Conservation (phyloP, 2,329 filamentous ascomycete species). For the Cyanodermella asteris region DNA sequence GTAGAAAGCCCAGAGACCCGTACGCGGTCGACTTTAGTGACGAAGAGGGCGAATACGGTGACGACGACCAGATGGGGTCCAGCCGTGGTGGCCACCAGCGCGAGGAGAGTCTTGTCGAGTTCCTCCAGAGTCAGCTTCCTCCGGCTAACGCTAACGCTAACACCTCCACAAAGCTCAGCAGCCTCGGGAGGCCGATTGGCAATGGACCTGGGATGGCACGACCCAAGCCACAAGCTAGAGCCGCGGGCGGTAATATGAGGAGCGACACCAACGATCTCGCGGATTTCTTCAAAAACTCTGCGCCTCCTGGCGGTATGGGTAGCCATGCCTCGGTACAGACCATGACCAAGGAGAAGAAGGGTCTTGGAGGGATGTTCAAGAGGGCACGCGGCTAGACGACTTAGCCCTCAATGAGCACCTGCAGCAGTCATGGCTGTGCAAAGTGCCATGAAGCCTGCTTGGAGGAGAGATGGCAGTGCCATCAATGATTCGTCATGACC, state of each 20-base stretch:
- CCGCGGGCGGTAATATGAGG: constrained; percentile 9
- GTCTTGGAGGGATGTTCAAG: constrained; percentile 18
- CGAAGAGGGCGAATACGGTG: too few relatives aligned
- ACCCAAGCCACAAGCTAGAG: constrained; percentile 4
- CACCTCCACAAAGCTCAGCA: constrained; percentile 12
- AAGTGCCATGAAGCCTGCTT: too few relatives aligned
- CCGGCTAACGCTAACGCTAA: constrained; percentile 13
- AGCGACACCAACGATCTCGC: constrained; percentile 44
- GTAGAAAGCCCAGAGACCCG: constrained; percentile 60
- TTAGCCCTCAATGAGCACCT: too few relatives aligned
- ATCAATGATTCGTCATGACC: too few relatives aligned
- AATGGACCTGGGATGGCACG: constrained; percentile 16
- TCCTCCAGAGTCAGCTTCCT: constrained; percentile 23
- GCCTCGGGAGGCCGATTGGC: constrained; percentile 17
- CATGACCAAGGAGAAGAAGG: constrained; percentile 11
- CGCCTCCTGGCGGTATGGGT: constrained; percentile 35
- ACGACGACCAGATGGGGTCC: constrained; percentile 31
- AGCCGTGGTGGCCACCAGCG: constrained; percentile 12
- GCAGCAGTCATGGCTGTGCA: too few relatives aligned
- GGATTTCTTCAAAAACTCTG: constrained; percentile 48
- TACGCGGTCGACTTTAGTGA: constrained; percentile 71
- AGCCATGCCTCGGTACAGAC: constrained; percentile 5
- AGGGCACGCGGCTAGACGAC: too few relatives aligned
- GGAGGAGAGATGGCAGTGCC: too few relatives aligned
- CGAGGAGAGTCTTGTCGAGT: constrained; percentile 26